Percentiles rank a stretch among this genome's conserved stretches.
phyloP scores from a whole-genome alignment of 306 rosid genomes.

The Cicer pinnatifidum region DNA sequence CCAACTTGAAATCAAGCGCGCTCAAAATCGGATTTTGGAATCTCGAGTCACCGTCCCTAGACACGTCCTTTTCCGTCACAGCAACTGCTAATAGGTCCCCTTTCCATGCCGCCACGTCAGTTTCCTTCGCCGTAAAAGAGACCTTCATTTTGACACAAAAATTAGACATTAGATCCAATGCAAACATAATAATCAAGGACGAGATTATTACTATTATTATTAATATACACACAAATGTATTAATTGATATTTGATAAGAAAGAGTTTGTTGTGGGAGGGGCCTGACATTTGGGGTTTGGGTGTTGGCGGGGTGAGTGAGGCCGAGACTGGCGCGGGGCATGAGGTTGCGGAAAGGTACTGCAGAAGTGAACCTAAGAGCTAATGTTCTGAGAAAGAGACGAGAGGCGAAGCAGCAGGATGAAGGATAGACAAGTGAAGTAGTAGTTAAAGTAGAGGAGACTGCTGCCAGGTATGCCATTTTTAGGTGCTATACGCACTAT shows the following conservation, averaged over 20 bases:
- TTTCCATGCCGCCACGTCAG: constrained; percentile 76
- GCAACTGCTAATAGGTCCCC: constrained; percentile 86
- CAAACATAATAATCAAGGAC: not conserved
- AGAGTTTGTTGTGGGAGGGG: not conserved
- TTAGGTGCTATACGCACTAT: constrained; percentile 35
- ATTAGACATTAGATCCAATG: not conserved
- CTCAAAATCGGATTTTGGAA: constrained; percentile 69
- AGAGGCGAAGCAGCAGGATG: constrained; percentile 44
- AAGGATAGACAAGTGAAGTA: constrained; percentile 46
- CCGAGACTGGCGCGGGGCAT: constrained; percentile 88
- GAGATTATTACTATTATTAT: too few relatives aligned
- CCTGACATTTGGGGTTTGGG: constrained; percentile 58
- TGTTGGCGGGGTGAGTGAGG: constrained; percentile 68
- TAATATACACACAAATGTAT: not conserved
- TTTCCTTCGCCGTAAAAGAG: constrained; percentile 73
- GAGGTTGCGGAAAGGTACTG: constrained; percentile 49
- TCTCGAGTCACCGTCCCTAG: constrained; percentile 60
- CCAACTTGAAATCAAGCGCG: constrained; percentile 66
- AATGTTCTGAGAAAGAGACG: constrained; percentile 43
- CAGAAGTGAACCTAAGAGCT: constrained; percentile 42
- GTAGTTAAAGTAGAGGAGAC: constrained; percentile 28
- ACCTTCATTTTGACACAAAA: constrained; percentile 56
- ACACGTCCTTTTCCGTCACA: constrained; percentile 77
- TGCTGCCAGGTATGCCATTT: constrained; percentile 62
- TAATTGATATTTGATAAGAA: not conserved